Conservation (phyloP, 2,329 filamentous ascomycete species). For the Amesomyces nigricolor region DNA sequence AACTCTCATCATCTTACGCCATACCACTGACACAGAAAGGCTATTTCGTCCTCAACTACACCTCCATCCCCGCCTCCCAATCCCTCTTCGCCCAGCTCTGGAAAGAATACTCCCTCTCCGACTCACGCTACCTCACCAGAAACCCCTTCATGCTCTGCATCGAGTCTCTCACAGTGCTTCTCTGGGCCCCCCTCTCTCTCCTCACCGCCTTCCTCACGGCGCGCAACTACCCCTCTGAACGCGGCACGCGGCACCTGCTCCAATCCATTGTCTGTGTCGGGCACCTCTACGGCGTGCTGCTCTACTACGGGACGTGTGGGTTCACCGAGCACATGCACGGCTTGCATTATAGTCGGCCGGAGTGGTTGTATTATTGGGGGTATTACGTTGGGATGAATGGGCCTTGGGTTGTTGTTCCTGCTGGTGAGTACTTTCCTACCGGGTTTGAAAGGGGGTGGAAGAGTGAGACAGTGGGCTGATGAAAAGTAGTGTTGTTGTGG, state of each 20-base stretch:
- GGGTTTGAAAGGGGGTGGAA: background rate
- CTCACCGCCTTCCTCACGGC: slow-evolving; percentile 43
- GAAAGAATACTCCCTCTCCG: slow-evolving; percentile 87
- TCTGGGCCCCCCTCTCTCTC: slow-evolving; percentile 30
- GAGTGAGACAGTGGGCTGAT: background rate
- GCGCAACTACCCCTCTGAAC: slow-evolving; percentile 7
- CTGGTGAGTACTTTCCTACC: slow-evolving; percentile 38
- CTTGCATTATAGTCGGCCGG: slow-evolving; percentile 51
- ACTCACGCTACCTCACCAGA: slow-evolving; percentile 78
- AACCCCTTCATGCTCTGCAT: slow-evolving; percentile 84
- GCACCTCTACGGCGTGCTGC: slow-evolving; percentile 55
- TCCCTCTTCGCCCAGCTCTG: slow-evolving; percentile 78
- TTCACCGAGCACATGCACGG: slow-evolving; percentile 42
- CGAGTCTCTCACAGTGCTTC: slow-evolving; percentile 72
- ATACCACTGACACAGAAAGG: slow-evolving; percentile 36
- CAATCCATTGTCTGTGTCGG: slow-evolving; percentile 48
- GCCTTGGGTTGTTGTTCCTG: slow-evolving; percentile 54
- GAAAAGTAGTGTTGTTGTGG: slow-evolving; percentile 16
- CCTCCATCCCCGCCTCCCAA: slow-evolving; percentile 59
- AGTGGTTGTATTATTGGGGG: slow-evolving; percentile 57
- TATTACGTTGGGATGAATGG: slow-evolving; percentile 58
- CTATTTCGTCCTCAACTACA: slow-evolving; percentile 71
- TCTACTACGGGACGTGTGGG: slow-evolving; percentile 57
- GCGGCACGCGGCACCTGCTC: slow-evolving; percentile 42
- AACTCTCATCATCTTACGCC: background rate